Percentiles rank a stretch among this genome's conserved stretches.
Evolutionary conservation across 1,284 basidiomycete genomes (phyloP).

Genomic region (Dichomitus squalens): DNA sequence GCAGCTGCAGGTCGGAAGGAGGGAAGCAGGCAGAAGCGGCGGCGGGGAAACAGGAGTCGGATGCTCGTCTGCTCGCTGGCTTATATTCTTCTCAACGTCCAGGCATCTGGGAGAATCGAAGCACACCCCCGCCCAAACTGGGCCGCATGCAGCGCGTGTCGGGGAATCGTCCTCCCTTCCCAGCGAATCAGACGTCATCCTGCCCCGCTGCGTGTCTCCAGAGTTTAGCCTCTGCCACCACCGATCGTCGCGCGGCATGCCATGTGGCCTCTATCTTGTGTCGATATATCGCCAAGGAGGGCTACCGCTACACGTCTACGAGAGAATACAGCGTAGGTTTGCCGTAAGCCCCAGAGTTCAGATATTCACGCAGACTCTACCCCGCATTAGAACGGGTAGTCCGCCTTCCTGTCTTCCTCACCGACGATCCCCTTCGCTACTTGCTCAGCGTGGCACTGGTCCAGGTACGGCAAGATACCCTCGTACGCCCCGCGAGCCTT

Average conservation of each 20-base stretch:
- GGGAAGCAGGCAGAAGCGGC: background rate
- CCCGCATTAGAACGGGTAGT: constrained; percentile 23
- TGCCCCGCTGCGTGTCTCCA: background rate
- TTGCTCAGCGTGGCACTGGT: constrained; percentile 45
- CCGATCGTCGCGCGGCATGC: background rate
- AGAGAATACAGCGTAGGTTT: too few relatives aligned
- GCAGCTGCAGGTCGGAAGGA: background rate
- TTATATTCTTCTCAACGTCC: background rate
- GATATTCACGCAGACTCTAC: background rate
- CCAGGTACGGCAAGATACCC: constrained; percentile 52
- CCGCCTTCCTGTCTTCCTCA: constrained; percentile 14
- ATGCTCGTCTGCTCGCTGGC: background rate
- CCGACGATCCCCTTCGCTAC: constrained; percentile 25
- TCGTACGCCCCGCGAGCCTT: constrained; percentile 58
- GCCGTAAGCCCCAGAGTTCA: too few relatives aligned
- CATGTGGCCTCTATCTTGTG: background rate
- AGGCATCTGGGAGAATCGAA: constrained; percentile 1
- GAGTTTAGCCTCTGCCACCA: background rate
- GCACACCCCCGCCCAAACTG: background rate
- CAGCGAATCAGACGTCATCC: background rate
- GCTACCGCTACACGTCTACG: background rate
- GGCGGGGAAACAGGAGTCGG: background rate
- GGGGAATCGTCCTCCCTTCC: background rate
- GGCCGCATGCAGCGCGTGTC: background rate
- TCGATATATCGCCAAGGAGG: too few relatives aligned